phyloP scores from a whole-genome alignment of 1,284 basidiomycete species.

The Omphalotus olearius region DNA sequence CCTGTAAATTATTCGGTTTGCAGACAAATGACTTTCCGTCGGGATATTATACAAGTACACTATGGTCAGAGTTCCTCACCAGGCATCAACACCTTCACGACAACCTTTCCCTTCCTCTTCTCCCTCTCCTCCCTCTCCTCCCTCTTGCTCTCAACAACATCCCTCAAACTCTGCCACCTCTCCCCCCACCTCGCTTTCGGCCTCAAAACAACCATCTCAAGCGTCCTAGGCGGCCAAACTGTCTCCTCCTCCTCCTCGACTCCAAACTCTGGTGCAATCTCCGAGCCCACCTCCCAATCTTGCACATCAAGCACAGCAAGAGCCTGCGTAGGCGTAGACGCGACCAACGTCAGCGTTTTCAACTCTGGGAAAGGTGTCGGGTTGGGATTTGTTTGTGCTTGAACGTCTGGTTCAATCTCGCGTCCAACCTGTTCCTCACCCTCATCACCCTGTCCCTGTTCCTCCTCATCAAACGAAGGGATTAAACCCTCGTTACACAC shows the following conservation, averaged over 20 bases:
- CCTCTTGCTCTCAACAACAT: neutral
- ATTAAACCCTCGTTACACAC: neutral
- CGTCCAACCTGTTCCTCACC: no score
- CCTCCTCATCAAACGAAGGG: no score
- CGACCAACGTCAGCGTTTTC: neutral
- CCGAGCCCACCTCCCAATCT: constrained; percentile 3
- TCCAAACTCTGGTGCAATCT: neutral
- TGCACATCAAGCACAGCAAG: neutral
- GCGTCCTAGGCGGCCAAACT: neutral
- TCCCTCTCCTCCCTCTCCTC: neutral
- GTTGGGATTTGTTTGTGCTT: neutral
- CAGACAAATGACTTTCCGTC: no score
- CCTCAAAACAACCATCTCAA: neutral
- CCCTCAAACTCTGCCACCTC: constrained; percentile 4
- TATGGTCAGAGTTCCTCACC: no score
- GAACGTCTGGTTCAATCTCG: no score
- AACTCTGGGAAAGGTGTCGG: neutral
- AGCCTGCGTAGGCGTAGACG: constrained; percentile 3
- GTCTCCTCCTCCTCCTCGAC: neutral
- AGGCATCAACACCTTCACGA: no score
- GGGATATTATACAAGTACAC: no score
- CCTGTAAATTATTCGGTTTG: no score
- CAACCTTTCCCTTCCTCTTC: no score
- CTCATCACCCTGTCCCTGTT: no score
- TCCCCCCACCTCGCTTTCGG: constrained; percentile 1